phyloP scores from a whole-genome alignment of 148 eudicot species.

The Cornus florida region DNA sequence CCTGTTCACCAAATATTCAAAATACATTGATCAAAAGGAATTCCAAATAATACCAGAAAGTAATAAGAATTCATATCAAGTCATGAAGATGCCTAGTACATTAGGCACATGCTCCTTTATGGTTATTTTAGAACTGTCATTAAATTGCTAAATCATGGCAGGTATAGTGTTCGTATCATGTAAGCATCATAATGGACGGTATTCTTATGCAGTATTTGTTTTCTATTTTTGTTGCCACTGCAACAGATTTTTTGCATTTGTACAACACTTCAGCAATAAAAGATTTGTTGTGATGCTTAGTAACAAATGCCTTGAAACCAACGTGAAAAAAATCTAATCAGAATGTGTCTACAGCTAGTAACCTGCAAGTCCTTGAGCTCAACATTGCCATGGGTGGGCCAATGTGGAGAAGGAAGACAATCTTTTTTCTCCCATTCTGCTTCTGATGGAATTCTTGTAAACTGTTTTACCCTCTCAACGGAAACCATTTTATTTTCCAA shows the following conservation, averaged over 20 bases:
- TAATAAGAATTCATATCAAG: not conserved
- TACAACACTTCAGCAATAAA: too few species aligned
- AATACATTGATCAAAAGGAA: not conserved
- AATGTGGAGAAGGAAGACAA: constrained; percentile 56
- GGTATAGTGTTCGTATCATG: not conserved
- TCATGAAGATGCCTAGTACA: not conserved
- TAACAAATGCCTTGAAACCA: not conserved
- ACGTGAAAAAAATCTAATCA: not conserved
- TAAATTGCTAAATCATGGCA: not conserved
- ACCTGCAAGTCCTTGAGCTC: constrained; percentile 76
- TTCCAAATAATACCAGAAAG: not conserved
- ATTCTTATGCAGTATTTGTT: not conserved
- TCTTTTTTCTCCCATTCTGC: constrained; percentile 76
- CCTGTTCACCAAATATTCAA: constrained; percentile 42
- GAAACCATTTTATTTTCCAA: constrained; percentile 93
- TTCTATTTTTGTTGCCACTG: too few species aligned
- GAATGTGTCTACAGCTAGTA: not conserved
- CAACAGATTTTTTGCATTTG: too few species aligned
- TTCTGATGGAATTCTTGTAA: constrained; percentile 74
- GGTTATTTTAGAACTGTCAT: not conserved
- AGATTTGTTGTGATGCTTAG: not conserved
- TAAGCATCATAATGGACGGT: not conserved
- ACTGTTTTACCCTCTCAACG: constrained; percentile 92
- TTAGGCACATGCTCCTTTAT: not conserved
- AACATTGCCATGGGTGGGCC: constrained; percentile 79